Percentiles rank a stretch among this genome's conserved stretches.
Evolutionary conservation across 2,329 filamentous ascomycete species (phyloP).

Genomic region (Phoma sp.): DNA sequence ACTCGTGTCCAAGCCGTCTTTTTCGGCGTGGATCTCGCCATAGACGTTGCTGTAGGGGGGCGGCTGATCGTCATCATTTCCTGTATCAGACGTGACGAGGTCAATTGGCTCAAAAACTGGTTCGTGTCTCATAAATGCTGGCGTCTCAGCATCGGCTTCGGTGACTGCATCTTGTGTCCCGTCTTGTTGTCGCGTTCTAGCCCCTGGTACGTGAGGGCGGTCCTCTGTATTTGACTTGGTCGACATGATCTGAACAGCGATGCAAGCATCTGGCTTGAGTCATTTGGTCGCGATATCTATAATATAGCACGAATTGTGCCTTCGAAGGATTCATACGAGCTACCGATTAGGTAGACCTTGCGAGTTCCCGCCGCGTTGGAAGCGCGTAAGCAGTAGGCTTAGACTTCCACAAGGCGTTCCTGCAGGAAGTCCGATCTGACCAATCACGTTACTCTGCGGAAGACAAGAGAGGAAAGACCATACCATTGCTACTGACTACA

Average conservation of each 20-base stretch:
- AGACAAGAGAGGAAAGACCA: too few species aligned
- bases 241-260: too few species aligned
- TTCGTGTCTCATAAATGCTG: not conserved
- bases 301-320: not conserved
- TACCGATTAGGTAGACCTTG: not conserved
- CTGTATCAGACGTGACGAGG: not conserved
- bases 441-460: not conserved
- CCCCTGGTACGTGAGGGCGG: not conserved
- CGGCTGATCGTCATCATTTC: not conserved
- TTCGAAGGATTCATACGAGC: not conserved
- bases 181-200: not conserved
- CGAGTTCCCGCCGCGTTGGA: not conserved
- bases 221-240: too few species aligned
- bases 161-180: too few species aligned
- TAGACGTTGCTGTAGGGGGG: not conserved
- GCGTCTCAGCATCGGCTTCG: too few species aligned
- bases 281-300: too few species aligned
- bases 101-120: not conserved
- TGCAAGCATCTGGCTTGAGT: too few species aligned
- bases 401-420: not conserved
- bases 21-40: not conserved
- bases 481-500: too few species aligned
- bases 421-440: not conserved
- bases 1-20: not conserved
- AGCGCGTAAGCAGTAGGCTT: not conserved